Percentiles rank a stretch among this genome's conserved stretches.
Conservation (phyloP, 2,329 filamentous ascomycete genomes). For the Cercospora nicotianae region DNA sequence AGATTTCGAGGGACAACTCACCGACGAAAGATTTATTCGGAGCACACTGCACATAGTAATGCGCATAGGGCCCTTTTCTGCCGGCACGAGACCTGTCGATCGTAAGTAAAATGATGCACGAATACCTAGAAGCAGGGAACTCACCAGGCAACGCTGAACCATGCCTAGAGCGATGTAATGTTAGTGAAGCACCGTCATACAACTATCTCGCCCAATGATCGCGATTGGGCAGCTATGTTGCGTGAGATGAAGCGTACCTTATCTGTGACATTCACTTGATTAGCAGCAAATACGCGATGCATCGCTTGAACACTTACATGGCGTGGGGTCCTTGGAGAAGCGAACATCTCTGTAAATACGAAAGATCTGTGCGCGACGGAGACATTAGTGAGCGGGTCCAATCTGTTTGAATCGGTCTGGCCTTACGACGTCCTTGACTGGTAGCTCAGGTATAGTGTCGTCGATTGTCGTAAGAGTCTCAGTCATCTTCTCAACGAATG, state of each 20-base stretch:
- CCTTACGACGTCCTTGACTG: conserved; percentile 72
- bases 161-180: conserved; percentile 53
- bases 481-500: conserved; percentile 72
- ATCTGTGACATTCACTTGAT: background rate
- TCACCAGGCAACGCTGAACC: conserved; percentile 80
- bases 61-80: conserved; percentile 81
- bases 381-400: background rate
- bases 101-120: background rate
- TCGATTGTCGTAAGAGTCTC: conserved; percentile 70
- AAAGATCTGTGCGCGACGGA: conserved; percentile 56
- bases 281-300: background rate
- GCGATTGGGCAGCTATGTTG: background rate
- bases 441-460: conserved; percentile 80
- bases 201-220: background rate
- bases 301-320: conserved; percentile 63
- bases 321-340: conserved; percentile 80
- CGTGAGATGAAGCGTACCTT: background rate
- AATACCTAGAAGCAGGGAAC: conserved; percentile 21
- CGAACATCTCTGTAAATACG: conserved; percentile 85
- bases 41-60: conserved; percentile 83
- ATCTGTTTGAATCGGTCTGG: background rate
- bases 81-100: conserved; percentile 68
- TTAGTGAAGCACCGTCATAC: conserved; percentile 3
- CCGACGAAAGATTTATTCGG: conserved; percentile 71
- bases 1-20: conserved; percentile 43